Percentiles rank a stretch among this genome's conserved stretches.
These are phyloP conservation scores for Chaetomiaceae sp. DNA, from an alignment of 2,329 filamentous ascomycete genomes.

Conservation along the genomic window DNA sequence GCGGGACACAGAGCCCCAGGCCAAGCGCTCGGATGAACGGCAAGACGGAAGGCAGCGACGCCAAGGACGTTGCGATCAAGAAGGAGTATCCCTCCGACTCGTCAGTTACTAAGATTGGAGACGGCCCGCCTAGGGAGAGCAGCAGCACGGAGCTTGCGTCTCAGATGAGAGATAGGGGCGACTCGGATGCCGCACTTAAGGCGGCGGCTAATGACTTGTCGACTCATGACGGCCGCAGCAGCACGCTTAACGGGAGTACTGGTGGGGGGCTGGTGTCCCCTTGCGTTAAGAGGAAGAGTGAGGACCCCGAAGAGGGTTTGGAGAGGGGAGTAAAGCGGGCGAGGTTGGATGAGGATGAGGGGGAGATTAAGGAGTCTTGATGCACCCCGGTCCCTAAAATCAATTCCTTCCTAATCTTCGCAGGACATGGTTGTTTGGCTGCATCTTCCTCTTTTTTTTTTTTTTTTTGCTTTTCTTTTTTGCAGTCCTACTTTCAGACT, in stretches of 20 bases:
- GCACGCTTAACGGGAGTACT: constrained; percentile 10
- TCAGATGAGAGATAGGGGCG: constrained; percentile 24
- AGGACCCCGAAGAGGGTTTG: constrained; percentile 25
- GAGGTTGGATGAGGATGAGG: constrained; percentile 28
- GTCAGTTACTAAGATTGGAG: background rate
- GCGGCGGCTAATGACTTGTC: constrained; percentile 32
- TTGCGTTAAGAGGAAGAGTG: constrained; percentile 29
- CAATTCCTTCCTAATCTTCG: background rate
- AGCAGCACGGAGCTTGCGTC: constrained; percentile 8
- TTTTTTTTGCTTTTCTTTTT: background rate
- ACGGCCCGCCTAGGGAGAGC: background rate
- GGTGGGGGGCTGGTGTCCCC: constrained; percentile 28
- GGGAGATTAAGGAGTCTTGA: constrained; percentile 24
- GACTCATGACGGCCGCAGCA: constrained; percentile 19
- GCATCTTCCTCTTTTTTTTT: background rate
- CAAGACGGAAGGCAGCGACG: constrained; percentile 2
- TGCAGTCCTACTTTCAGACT: background rate
- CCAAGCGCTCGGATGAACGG: constrained; percentile 3
- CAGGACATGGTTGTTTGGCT: too few relatives aligned
- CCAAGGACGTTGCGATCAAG: constrained; percentile 11
- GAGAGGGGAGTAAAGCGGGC: constrained; percentile 26
- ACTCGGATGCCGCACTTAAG: constrained; percentile 33
- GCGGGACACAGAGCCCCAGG: constrained; percentile 45
- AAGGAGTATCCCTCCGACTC: constrained; percentile 10
- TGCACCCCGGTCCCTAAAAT: background rate